Evolutionary conservation across 2,329 filamentous ascomycete genomes (phyloP).

Genomic region (Cytospora leucostoma): DNA sequence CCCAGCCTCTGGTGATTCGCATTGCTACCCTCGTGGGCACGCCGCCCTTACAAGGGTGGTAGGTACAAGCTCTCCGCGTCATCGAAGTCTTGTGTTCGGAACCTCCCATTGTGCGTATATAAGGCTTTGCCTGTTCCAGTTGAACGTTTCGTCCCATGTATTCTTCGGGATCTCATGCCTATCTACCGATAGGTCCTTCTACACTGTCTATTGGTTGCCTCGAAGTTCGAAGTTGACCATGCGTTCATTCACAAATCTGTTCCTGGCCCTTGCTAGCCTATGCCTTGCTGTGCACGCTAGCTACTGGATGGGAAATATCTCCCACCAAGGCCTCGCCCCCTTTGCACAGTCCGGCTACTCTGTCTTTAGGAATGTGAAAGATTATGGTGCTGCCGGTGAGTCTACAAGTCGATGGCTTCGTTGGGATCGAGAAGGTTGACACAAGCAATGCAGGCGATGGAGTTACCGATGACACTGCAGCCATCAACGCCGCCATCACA

Average conservation of each 20-base stretch:
- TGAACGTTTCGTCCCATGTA: slow-evolving; percentile 21
- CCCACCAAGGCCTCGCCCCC: slow-evolving; percentile 47
- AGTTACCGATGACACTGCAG: slow-evolving; percentile 47
- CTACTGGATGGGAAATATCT: slow-evolving; percentile 38
- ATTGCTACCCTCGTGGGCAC: slow-evolving; percentile 5
- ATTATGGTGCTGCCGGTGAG: slow-evolving; percentile 46
- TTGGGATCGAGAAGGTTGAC: slow-evolving; percentile 3
- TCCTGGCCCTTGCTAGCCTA: slow-evolving; percentile 36
- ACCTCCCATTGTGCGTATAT: slow-evolving; percentile 18
- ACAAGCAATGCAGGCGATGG: slow-evolving; percentile 41
- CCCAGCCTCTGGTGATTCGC: slow-evolving; percentile 18
- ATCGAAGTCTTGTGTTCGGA: background rate
- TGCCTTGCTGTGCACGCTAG: slow-evolving; percentile 32
- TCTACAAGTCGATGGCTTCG: background rate
- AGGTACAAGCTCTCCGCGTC: slow-evolving; percentile 6
- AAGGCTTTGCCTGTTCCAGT: slow-evolving; percentile 9
- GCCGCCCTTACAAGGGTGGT: slow-evolving; percentile 15
- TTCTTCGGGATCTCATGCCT: slow-evolving; percentile 1
- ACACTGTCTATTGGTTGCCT: background rate
- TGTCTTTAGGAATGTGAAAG: slow-evolving; percentile 52
- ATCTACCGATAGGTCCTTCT: background rate
- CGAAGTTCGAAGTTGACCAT: slow-evolving; percentile 29
- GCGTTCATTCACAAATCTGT: slow-evolving; percentile 33
- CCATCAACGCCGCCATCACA: slow-evolving; percentile 48
- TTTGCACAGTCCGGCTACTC: slow-evolving; percentile 43